Evolutionary conservation across 2,329 filamentous ascomycete genomes (phyloP).

Genomic region (Cylindrodendrum hubeiense): DNA sequence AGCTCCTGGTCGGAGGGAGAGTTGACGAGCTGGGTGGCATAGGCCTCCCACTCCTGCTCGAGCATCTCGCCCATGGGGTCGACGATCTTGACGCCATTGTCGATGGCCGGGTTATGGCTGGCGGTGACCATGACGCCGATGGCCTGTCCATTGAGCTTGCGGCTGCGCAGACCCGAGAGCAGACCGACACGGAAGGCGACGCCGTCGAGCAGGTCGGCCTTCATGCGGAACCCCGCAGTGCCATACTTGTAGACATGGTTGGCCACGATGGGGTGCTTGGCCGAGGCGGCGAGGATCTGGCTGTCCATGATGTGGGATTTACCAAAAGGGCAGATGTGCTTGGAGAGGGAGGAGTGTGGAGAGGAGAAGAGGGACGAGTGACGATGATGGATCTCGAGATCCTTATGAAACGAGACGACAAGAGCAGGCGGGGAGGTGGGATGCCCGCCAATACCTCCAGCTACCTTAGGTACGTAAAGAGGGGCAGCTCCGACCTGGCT

Average conservation of each 20-base stretch:
- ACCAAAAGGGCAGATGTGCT: slow-evolving; percentile 5
- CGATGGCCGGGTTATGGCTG: slow-evolving; percentile 89
- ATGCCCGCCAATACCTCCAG: slow-evolving; percentile 2
- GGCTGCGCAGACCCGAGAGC: slow-evolving; percentile 87
- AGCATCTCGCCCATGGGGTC: slow-evolving; percentile 99
- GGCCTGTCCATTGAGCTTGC: slow-evolving; percentile 88
- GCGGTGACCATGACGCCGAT: slow-evolving; percentile 98
- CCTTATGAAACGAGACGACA: slow-evolving; percentile 40
- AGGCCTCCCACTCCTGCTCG: slow-evolving; percentile 92
- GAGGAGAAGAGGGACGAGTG: slow-evolving; percentile 13
- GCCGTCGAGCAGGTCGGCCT: slow-evolving; percentile 85
- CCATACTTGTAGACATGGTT: slow-evolving; percentile 73
- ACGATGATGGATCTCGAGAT: slow-evolving; percentile 37
- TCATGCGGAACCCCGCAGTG: slow-evolving; percentile 77
- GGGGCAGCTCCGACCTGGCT: slow-evolving; percentile 8
- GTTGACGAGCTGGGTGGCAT: slow-evolving; percentile 92
- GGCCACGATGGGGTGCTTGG: slow-evolving; percentile 70
- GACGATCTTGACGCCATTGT: slow-evolving; percentile 96
- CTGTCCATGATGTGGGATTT: slow-evolving; percentile 60
- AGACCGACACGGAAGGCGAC: slow-evolving; percentile 94
- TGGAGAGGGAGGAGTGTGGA: slow-evolving; percentile 17
- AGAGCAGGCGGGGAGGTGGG: slow-evolving; percentile 19
- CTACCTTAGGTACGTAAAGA: background rate
- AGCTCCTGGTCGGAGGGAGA: slow-evolving; percentile 80
- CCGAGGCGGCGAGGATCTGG: slow-evolving; percentile 70